phyloP scores from a whole-genome alignment of 2,329 filamentous ascomycete species.

The Epicoccum sorghinum region DNA sequence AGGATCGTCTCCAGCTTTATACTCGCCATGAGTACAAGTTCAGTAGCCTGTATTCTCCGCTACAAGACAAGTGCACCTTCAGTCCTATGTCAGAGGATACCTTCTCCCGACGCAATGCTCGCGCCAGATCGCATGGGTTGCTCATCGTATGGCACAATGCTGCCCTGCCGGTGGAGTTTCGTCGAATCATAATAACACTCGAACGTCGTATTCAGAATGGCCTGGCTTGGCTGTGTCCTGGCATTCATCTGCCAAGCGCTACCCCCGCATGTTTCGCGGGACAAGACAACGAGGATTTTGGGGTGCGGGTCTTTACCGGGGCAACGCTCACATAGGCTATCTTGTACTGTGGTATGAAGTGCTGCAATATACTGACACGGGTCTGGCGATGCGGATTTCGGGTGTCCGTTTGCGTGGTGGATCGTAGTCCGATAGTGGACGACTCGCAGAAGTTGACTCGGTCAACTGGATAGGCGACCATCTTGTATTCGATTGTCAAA shows the following conservation, averaged over 20 bases:
- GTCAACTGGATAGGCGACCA: too few relatives aligned
- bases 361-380: background rate
- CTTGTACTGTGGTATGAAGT: background rate
- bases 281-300: background rate
- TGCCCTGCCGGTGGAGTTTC: background rate
- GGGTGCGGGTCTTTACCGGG: background rate
- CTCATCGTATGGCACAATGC: background rate
- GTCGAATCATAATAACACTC: background rate
- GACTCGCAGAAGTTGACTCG: too few relatives aligned
- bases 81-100: background rate
- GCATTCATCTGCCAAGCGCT: conserved; percentile 8
- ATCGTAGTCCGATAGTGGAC: too few relatives aligned
- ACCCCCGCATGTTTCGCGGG: conserved; percentile 8
- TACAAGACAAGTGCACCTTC: background rate
- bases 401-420: too few relatives aligned
- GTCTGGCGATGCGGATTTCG: background rate
- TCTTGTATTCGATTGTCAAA: too few relatives aligned
- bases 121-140: background rate
- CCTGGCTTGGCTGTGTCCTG: conserved; percentile 6
- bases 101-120: background rate
- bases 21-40: background rate
- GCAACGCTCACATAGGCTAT: conserved; percentile 4
- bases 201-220: conserved; percentile 4
- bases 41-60: conserved; percentile 2
- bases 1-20: conserved; percentile 1